These are phyloP conservation scores for Penicillium cinerascens DNA, from an alignment of 495 filamentous ascomycete genomes.

Conservation along the genomic window DNA sequence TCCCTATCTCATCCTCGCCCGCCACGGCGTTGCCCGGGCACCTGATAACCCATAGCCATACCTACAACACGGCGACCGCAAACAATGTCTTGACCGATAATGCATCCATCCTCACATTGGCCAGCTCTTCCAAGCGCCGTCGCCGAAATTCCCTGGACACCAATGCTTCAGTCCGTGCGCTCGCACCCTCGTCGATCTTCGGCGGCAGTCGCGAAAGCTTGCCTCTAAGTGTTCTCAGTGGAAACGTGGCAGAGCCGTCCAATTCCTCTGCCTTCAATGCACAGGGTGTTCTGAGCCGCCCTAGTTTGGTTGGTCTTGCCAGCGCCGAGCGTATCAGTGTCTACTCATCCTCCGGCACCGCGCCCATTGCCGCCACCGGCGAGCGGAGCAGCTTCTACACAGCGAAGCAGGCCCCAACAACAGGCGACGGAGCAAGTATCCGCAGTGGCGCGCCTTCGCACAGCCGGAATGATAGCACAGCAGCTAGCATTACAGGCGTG, in stretches of 20 bases:
- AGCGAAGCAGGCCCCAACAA: constrained; percentile 54
- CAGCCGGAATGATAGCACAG: constrained; percentile 75
- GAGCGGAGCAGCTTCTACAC: constrained; percentile 82
- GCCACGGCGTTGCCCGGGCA: constrained; percentile 80
- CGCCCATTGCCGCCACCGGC: constrained; percentile 54
- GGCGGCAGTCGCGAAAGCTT: constrained; percentile 85
- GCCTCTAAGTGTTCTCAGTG: constrained; percentile 82
- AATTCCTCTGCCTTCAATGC: constrained; percentile 52
- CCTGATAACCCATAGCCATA: constrained; percentile 65
- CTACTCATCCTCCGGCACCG: constrained; percentile 74
- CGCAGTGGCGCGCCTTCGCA: constrained; percentile 75
- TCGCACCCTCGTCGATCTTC: constrained; percentile 88
- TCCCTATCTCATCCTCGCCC: constrained; percentile 61
- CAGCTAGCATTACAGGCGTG: constrained; percentile 60
- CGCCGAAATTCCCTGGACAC: constrained; percentile 90
- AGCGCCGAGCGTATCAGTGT: constrained; percentile 79
- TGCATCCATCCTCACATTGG: constrained; percentile 93
- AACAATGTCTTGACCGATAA: constrained; percentile 92
- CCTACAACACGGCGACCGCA: constrained; percentile 84
- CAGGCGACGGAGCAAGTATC: constrained; percentile 73
- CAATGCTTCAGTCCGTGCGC: constrained; percentile 87
- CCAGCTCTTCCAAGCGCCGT: constrained; percentile 87
- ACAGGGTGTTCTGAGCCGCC: constrained; percentile 42
- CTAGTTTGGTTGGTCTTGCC: constrained; percentile 58
- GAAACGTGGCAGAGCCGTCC: constrained; percentile 60